Evolutionary conservation across 2,329 filamentous ascomycete genomes (phyloP).

Genomic region (Xylariaceae sp.): DNA sequence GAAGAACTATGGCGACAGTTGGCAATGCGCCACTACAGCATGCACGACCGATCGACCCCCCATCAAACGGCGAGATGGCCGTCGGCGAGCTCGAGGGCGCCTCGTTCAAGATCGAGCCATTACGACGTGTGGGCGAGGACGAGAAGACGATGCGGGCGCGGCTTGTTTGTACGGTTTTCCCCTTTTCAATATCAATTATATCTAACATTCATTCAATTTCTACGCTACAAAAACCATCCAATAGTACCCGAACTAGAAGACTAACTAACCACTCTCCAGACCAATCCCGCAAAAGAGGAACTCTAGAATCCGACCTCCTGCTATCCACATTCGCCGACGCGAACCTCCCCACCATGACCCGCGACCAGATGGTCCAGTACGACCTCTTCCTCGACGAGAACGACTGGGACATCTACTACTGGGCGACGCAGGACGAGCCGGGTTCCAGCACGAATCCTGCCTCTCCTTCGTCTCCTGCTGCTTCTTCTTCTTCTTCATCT

Average conservation of each 20-base stretch:
- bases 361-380: constrained; percentile 73
- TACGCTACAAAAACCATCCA: not conserved
- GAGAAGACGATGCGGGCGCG: constrained; percentile 81
- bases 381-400: constrained; percentile 96
- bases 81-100: constrained; percentile 87
- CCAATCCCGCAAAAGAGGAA: constrained; percentile 94
- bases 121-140: constrained; percentile 80
- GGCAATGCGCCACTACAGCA: constrained; percentile 26
- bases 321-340: constrained; percentile 90
- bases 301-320: constrained; percentile 90
- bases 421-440: constrained; percentile 82
- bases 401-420: constrained; percentile 99
- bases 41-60: constrained; percentile 30
- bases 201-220: constrained; percentile 12
- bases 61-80: constrained; percentile 54
- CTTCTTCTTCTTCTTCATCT: constrained; percentile 11
- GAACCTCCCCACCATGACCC: constrained; percentile 70
- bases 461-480: constrained; percentile 8
- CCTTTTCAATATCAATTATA: constrained; percentile 5
- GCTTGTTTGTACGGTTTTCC: constrained; percentile 58
- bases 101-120: constrained; percentile 83
- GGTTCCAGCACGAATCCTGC: constrained; percentile 48
- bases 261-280: constrained; percentile 51
- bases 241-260: not conserved
- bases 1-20: constrained; percentile 20